Evolutionary conservation across 768 basidiomycete species (phyloP).

Genomic region (Suillus occidentalis): DNA sequence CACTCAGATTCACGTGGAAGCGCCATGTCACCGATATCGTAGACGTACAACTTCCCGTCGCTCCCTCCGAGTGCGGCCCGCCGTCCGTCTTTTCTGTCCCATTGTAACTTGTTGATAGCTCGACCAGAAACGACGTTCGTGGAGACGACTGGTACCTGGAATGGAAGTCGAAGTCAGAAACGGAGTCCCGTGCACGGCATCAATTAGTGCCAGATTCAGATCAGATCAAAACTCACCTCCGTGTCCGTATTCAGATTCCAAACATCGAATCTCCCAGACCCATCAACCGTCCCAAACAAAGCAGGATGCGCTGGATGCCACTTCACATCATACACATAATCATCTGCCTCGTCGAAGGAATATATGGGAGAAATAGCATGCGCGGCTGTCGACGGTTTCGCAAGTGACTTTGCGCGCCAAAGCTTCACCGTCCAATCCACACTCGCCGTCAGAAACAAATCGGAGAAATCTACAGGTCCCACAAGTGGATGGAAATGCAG

Average conservation of each 20-base stretch:
- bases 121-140: constrained; percentile 75
- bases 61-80: constrained; percentile 89
- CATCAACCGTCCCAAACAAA: constrained; percentile 90
- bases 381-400: constrained; percentile 66
- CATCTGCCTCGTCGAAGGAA: constrained; percentile 96
- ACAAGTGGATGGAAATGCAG: constrained; percentile 91
- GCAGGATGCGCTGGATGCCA: constrained; percentile 98
- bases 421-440: constrained; percentile 99
- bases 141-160: constrained; percentile 88
- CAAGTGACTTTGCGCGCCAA: constrained; percentile 81
- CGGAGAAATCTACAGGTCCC: constrained; percentile 93
- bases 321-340: constrained; percentile 97
- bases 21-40: constrained; percentile 91
- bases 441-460: constrained; percentile 88
- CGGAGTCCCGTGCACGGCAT: constrained; percentile 1
- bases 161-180: neutral
- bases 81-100: constrained; percentile 92
- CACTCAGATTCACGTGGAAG: constrained; percentile 90
- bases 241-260: constrained; percentile 99
- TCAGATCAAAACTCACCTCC: constrained; percentile 60
- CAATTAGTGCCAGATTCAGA: neutral
- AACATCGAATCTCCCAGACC: constrained; percentile 91
- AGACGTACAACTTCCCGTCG: constrained; percentile 91
- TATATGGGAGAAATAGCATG: constrained; percentile 70
- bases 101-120: constrained; percentile 93